These are phyloP conservation scores for Neopestalotiopsis rosae DNA, from an alignment of 2,329 filamentous ascomycete genomes.

Conservation along the genomic window DNA sequence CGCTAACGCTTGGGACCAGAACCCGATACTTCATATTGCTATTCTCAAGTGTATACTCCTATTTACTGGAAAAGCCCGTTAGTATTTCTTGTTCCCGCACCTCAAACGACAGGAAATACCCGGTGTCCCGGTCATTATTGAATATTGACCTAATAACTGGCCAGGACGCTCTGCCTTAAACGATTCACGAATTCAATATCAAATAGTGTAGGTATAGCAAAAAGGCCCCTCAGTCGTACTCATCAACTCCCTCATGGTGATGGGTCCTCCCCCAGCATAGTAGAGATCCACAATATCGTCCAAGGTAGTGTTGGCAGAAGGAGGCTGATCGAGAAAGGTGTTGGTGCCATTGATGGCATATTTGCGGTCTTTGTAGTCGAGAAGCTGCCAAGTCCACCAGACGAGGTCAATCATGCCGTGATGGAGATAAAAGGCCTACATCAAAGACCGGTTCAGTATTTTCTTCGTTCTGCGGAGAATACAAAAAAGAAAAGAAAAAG, in stretches of 20 bases:
- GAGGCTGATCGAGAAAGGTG: conserved; percentile 31
- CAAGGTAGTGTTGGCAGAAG: conserved; percentile 27
- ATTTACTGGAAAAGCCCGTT: not conserved
- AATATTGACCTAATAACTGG: too few species aligned
- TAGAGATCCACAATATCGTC: conserved; percentile 30
- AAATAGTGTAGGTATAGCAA: conserved; percentile 17
- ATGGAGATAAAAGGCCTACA: conserved; percentile 27
- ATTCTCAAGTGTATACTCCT: not conserved
- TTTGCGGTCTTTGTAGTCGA: conserved; percentile 18
- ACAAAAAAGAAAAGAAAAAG: too few species aligned
- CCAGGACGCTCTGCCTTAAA: too few species aligned
- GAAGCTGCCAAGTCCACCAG: conserved; percentile 30
- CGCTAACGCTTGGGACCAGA: not conserved
- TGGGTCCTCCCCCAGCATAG: conserved; percentile 27
- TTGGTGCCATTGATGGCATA: conserved; percentile 28
- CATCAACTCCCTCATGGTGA: conserved; percentile 33
- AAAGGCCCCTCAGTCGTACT: conserved; percentile 34
- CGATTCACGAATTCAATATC: not conserved
- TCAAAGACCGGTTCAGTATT: too few species aligned
- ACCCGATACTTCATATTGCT: not conserved
- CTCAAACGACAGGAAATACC: too few species aligned
- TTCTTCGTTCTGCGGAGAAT: too few species aligned
- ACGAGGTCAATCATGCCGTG: conserved; percentile 23
- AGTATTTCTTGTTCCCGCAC: not conserved
- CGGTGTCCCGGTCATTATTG: too few species aligned